Percentiles rank a stretch among this genome's conserved stretches.
Conservation (phyloP, 352 stramenopile genomes). For the Phytophthora syringae region DNA sequence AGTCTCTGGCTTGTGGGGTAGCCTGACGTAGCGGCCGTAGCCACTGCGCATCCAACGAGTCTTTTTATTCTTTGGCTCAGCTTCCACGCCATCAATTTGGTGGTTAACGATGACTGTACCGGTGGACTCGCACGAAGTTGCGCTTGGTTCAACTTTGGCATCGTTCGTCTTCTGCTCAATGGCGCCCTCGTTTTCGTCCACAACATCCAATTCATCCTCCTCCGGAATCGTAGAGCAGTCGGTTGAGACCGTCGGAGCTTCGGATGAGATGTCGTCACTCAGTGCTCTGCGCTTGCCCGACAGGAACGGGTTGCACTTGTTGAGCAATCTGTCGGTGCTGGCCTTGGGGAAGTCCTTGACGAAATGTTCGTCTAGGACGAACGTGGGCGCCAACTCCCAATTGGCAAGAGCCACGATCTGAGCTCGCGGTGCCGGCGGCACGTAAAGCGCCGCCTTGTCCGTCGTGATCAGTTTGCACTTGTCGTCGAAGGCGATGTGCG, state of each 20-base stretch:
- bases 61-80: neutral
- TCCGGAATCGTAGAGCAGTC: constrained; percentile 32
- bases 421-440: constrained; percentile 8
- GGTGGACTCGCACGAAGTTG: neutral
- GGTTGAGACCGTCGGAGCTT: constrained; percentile 33
- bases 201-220: constrained; percentile 17
- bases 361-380: constrained; percentile 33
- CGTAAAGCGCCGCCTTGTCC: constrained; percentile 16
- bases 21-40: constrained; percentile 27
- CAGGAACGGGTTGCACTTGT: constrained; percentile 45
- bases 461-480: constrained; percentile 32
- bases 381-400: constrained; percentile 32
- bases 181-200: constrained; percentile 18
- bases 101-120: neutral
- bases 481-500: constrained; percentile 41
- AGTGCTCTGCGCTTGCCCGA: constrained; percentile 30
- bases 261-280: constrained; percentile 29
- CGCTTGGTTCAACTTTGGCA: neutral
- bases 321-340: constrained; percentile 29
- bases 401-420: constrained; percentile 35
- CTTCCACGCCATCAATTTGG: neutral
- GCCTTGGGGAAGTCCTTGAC: constrained; percentile 7
- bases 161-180: constrained; percentile 3
- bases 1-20: neutral
- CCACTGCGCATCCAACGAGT: constrained; percentile 25